These are phyloP conservation scores for Penicillium subrubescens DNA, from an alignment of 495 filamentous ascomycete species.

Conservation along the genomic window DNA sequence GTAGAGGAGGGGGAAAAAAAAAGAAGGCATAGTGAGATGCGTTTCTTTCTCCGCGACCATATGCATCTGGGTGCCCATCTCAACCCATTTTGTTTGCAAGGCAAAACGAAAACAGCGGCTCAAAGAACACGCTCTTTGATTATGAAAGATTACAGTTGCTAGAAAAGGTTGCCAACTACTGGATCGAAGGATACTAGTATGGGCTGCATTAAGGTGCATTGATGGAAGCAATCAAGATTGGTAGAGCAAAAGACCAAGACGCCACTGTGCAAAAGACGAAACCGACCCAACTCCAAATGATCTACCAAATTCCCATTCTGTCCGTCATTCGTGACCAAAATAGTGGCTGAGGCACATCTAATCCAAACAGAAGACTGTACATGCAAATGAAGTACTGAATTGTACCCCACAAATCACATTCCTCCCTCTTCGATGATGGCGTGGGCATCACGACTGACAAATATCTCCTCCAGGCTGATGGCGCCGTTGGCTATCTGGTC, in stretches of 20 bases:
- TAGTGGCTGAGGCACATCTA: constrained; percentile 14
- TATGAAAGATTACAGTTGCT: too few relatives aligned
- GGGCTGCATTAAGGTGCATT: constrained; percentile 1
- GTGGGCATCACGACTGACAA: constrained; percentile 40
- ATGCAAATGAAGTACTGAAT: constrained; percentile 16
- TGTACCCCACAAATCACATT: constrained; percentile 24
- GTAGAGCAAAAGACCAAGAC: constrained; percentile 14
- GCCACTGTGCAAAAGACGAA: constrained; percentile 29
- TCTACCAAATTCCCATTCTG: constrained; percentile 24
- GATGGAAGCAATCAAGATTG: not conserved
- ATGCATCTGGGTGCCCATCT: too few relatives aligned
- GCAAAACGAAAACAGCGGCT: too few relatives aligned
- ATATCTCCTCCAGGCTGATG: constrained; percentile 47
- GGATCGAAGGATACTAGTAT: not conserved
- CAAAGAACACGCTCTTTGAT: too few relatives aligned
- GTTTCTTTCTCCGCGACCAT: too few relatives aligned
- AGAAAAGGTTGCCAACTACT: not conserved
- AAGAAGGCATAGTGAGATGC: not conserved
- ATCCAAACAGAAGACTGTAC: constrained; percentile 22
- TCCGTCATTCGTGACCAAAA: constrained; percentile 28
- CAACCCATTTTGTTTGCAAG: too few relatives aligned
- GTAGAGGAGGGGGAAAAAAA: too few relatives aligned
- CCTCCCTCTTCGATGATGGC: constrained; percentile 45
- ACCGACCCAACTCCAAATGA: constrained; percentile 35
- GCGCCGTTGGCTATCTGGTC: constrained; percentile 27